Evolutionary conservation across 345 rosid genomes (phyloP).

Genomic region (Schrenkiella parvula): DNA sequence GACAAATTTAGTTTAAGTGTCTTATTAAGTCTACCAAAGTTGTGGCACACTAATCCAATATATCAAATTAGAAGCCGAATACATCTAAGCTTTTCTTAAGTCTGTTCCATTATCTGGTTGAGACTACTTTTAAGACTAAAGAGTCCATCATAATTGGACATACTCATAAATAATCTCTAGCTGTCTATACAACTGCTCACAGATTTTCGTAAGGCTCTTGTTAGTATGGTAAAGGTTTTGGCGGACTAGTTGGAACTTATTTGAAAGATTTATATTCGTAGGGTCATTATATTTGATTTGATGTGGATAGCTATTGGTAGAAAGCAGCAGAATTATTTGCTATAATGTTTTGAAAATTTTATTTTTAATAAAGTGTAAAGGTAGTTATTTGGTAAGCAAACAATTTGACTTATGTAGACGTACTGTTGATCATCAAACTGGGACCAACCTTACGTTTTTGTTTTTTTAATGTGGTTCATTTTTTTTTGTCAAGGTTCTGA

Average conservation of each 20-base stretch:
- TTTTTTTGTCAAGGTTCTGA: too few relatives aligned
- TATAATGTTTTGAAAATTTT: background rate
- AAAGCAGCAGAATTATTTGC: background rate
- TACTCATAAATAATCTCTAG: background rate
- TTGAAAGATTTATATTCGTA: background rate
- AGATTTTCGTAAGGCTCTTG: background rate
- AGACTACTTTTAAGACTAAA: too few relatives aligned
- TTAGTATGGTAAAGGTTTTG: background rate
- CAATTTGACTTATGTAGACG: background rate
- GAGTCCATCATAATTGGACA: background rate
- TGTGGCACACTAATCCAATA: background rate
- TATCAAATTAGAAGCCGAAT: background rate
- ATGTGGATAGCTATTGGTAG: background rate
- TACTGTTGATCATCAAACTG: background rate
- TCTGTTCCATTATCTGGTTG: too few relatives aligned
- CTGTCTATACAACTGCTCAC: background rate
- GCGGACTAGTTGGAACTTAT: background rate
- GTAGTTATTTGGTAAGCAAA: constrained; percentile 20
- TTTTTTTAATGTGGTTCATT: too few relatives aligned
- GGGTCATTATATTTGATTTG: background rate
- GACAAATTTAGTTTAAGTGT: background rate
- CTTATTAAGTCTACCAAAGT: background rate
- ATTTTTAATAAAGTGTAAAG: background rate
- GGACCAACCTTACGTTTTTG: background rate
- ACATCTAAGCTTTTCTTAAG: background rate